Base-by-base conservation (phyloP, 2,329 filamentous ascomycete genomes). In the Tolypocladium tundrense region DNA sequence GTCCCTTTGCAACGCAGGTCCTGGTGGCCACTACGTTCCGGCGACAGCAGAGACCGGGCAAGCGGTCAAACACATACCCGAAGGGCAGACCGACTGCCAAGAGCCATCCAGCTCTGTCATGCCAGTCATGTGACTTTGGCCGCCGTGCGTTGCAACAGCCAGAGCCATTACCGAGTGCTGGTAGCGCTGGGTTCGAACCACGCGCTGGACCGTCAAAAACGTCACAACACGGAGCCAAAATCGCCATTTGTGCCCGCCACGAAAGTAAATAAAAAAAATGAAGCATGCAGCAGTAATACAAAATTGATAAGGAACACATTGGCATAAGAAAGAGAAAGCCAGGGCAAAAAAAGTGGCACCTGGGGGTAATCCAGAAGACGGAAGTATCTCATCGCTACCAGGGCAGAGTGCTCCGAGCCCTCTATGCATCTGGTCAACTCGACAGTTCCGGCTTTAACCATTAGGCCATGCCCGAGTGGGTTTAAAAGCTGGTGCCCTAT, bases 211-310 rank as follows among this genome's bases (percentile, higher is more conserved):
- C 7, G 0, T 24, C 4, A 24, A 48, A 27, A 24, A 19, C 16
- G 1, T 4, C 16, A n/a, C 16, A 42, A 19, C 40, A 10, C 21
- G 24, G 16, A 31, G 43, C 24, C 14, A 9, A 16, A 48, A 19
- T 48, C 24, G 14, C 14, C 14, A 4, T 48, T 31, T 48, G 13
- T 6, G 19, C 24, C 24, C 24, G 2, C 43, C 7, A 7, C 43
- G 9, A 19, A 3, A 5, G 24, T 8, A 19, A 4, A 10, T 3
- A 9, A n/a, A 9, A 3, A 14, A 4, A 4, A 0, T 0, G 19
- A 48, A 48, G 16, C 2, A 31, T 48, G 24, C 3, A 31, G 7
- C 24, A 16, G 19, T 9, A 9, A 4, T 10, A 2, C 31, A 48
- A 48, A 31, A 48, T 7, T 16, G 16, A 31, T 16, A 24, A 6